Evolutionary conservation across 2,329 filamentous ascomycete genomes (phyloP).

Genomic region (Neoascochyta sp.): DNA sequence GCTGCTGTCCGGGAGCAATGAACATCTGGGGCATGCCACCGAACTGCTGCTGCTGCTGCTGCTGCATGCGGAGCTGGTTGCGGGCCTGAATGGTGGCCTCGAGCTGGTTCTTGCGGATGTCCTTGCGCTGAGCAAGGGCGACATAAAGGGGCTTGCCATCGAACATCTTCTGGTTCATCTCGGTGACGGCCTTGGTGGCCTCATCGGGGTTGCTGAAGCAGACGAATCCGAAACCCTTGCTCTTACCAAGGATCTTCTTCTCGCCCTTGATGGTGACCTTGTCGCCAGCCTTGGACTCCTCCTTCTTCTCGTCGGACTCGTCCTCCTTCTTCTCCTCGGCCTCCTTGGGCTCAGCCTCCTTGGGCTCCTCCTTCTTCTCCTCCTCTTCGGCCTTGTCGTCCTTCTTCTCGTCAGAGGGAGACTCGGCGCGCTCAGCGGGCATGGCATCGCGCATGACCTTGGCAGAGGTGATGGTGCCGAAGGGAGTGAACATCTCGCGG

Average conservation of each 20-base stretch:
- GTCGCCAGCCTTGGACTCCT: slow-evolving; percentile 51
- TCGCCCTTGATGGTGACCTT: slow-evolving; percentile 55
- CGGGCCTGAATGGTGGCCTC: slow-evolving; percentile 99
- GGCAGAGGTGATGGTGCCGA: slow-evolving; percentile 93
- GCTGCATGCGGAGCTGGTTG: slow-evolving; percentile 98
- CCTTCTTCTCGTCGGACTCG: slow-evolving; percentile 57
- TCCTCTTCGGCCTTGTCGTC: slow-evolving; percentile 45
- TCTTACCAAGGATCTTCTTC: slow-evolving; percentile 80
- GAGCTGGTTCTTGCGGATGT: slow-evolving; percentile 97
- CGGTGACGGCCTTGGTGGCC: slow-evolving; percentile 96
- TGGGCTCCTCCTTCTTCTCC: slow-evolving; percentile 51
- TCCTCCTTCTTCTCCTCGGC: slow-evolving; percentile 57
- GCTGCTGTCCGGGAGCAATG: slow-evolving; percentile 80
- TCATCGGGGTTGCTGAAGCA: slow-evolving; percentile 99
- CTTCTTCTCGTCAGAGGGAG: slow-evolving; percentile 45
- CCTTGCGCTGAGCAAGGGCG: slow-evolving; percentile 97
- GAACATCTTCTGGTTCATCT: slow-evolving; percentile 99
- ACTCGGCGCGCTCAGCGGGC: slow-evolving; percentile 48
- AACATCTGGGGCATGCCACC: slow-evolving; percentile 68
- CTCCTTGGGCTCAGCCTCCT: slow-evolving; percentile 54
- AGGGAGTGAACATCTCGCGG: slow-evolving; percentile 85
- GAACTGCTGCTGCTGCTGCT: slow-evolving; percentile 69
- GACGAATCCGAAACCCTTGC: slow-evolving; percentile 99
- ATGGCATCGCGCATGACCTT: slow-evolving; percentile 95
- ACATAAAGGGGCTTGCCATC: slow-evolving; percentile 96